Percentiles rank a stretch among this genome's conserved stretches.
Conservation (phyloP, 2,329 filamentous ascomycete species). For the Mycosphaerella sp. region DNA sequence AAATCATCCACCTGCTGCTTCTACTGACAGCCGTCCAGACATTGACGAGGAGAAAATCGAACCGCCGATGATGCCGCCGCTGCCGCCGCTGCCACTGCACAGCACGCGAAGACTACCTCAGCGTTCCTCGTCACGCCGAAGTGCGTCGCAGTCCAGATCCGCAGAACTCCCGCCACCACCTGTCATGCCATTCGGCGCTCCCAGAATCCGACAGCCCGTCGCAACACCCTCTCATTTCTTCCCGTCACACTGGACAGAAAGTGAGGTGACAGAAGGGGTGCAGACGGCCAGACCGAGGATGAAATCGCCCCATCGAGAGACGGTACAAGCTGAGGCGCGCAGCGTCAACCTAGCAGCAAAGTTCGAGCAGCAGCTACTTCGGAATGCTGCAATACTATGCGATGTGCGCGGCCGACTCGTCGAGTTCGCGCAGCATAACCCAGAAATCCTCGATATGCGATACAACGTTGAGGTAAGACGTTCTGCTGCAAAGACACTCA, state of each 20-base stretch:
- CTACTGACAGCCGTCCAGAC: slow-evolving; percentile 9
- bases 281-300: slow-evolving; percentile 10
- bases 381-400: slow-evolving; percentile 41
- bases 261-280: slow-evolving; percentile 7
- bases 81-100: slow-evolving; percentile 2
- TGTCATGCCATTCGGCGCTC: slow-evolving; percentile 7
- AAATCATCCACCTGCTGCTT: not conserved
- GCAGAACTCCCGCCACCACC: slow-evolving; percentile 18
- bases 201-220: not conserved
- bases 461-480: slow-evolving; percentile 32
- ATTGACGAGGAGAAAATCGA: not conserved
- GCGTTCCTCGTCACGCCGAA: slow-evolving; percentile 3
- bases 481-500: too few species aligned
- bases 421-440: slow-evolving; percentile 38
- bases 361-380: slow-evolving; percentile 40
- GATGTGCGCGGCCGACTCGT: slow-evolving; percentile 38
- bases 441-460: slow-evolving; percentile 31
- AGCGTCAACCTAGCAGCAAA: slow-evolving; percentile 6
- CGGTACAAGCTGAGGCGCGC: not conserved
- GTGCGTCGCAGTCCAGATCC: not conserved
- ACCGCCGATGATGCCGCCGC: not conserved
- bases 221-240: slow-evolving; percentile 20
- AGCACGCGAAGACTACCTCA: slow-evolving; percentile 1
- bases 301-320: slow-evolving; percentile 6
- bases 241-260: slow-evolving; percentile 10